These are phyloP conservation scores for Globisporangium acanthophoron DNA, from an alignment of 352 stramenopile species.

Conservation along the genomic window DNA sequence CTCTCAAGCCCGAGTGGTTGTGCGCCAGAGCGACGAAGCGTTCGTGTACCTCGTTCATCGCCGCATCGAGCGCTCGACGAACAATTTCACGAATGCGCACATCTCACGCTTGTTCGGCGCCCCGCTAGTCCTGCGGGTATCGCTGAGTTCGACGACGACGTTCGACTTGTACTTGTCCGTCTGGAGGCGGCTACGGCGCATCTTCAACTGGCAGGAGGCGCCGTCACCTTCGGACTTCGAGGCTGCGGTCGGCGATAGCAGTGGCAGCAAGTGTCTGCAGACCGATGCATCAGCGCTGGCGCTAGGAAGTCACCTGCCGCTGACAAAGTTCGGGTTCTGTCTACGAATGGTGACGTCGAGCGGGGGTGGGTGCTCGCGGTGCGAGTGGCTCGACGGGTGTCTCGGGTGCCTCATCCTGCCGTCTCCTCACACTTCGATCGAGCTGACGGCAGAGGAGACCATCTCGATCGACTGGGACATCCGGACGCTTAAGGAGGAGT, in stretches of 20 bases:
- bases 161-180: constrained; percentile 78
- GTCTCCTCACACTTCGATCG: constrained; percentile 31
- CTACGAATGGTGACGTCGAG: constrained; percentile 76
- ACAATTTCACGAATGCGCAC: constrained; percentile 77
- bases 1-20: constrained; percentile 46
- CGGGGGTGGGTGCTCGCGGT: constrained; percentile 82
- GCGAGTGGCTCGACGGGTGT: constrained; percentile 84
- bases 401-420: constrained; percentile 78
- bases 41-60: constrained; percentile 83
- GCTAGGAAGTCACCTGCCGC: constrained; percentile 50
- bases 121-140: constrained; percentile 68
- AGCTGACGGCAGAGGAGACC: constrained; percentile 68
- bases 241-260: constrained; percentile 9
- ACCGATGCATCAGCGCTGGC: constrained; percentile 54
- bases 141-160: constrained; percentile 46
- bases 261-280: constrained; percentile 13
- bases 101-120: constrained; percentile 77
- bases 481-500: constrained; percentile 81
- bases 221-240: constrained; percentile 28
- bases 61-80: constrained; percentile 71
- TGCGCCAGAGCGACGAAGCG: constrained; percentile 40
- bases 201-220: constrained; percentile 79
- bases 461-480: constrained; percentile 90
- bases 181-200: constrained; percentile 71
- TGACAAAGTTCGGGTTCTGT: constrained; percentile 81